A percentile compares a stretch with the other conserved stretches of the same genome.
Evolutionary conservation across 805 yeast genomes (phyloP).

Genomic region (Kodamaea leandrae): DNA sequence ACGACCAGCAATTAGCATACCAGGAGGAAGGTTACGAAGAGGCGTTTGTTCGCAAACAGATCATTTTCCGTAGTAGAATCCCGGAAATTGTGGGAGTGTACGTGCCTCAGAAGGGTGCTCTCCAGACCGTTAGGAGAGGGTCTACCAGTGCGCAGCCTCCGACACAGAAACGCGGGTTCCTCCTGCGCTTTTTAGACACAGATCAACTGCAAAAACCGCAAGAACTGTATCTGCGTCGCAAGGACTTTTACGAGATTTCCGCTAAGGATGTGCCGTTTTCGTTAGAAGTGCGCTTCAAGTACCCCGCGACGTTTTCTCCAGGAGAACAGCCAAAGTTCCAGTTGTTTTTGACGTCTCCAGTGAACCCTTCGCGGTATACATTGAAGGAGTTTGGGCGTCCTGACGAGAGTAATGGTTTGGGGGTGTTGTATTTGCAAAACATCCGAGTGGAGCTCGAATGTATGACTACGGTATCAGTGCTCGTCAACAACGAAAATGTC

Average conservation of each 20-base stretch:
- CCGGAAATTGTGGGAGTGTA: constrained; percentile 44
- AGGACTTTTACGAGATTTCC: constrained; percentile 19
- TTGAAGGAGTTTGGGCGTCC: constrained; percentile 30
- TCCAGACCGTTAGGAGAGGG: not conserved
- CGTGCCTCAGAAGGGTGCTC: not conserved
- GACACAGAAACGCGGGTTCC: constrained; percentile 23
- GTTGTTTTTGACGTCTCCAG: constrained; percentile 28
- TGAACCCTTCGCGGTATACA: constrained; percentile 30
- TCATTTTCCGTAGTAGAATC: constrained; percentile 36
- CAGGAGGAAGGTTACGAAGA: constrained; percentile 17
- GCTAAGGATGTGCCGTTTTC: constrained; percentile 38
- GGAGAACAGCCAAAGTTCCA: constrained; percentile 35
- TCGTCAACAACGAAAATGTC: constrained; percentile 12
- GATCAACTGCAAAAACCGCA: not conserved
- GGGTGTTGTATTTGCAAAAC: constrained; percentile 42
- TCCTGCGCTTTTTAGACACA: constrained; percentile 26
- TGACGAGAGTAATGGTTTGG: constrained; percentile 47
- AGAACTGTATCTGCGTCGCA: too few species aligned
- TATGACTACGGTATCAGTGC: constrained; percentile 24
- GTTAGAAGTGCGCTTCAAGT: constrained; percentile 48
- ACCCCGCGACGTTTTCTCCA: constrained; percentile 49
- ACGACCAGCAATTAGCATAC: constrained; percentile 17
- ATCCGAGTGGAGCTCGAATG: constrained; percentile 32
- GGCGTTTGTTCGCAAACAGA: constrained; percentile 45
- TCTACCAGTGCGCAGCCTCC: constrained; percentile 7